Percentiles rank a stretch among this genome's conserved stretches.
phyloP scores from a whole-genome alignment of 371 early-diverging fungal genomes.

The Mortierella sp. region DNA sequence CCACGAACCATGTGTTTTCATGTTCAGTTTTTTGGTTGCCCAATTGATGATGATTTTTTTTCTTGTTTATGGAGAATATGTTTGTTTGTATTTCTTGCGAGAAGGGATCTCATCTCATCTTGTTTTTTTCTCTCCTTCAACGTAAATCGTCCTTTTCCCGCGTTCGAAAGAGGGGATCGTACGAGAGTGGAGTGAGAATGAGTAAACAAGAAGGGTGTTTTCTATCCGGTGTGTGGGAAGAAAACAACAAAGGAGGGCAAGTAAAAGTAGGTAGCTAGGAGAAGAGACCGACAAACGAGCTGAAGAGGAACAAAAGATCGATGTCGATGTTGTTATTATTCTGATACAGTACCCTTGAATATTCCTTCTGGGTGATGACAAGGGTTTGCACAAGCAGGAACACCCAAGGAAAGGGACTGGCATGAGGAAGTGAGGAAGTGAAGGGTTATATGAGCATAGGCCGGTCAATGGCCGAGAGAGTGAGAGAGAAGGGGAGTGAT shows the following conservation, averaged over 20 bases:
- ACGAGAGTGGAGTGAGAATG: background rate
- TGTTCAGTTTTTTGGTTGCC: background rate
- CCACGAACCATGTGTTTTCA: background rate
- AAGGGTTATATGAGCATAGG: background rate
- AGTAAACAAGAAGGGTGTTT: background rate
- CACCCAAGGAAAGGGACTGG: background rate
- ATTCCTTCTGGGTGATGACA: background rate
- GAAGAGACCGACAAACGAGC: background rate
- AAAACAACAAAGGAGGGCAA: background rate
- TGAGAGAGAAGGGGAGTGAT: background rate
- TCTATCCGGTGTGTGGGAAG: conserved; percentile 1
- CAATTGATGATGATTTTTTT: background rate
- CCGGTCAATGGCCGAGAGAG: background rate
- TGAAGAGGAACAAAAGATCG: background rate
- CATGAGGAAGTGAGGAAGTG: conserved; percentile 3
- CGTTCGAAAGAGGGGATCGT: background rate
- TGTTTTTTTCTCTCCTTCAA: background rate
- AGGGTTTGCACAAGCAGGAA: conserved; percentile 7
- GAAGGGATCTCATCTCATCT: conserved; percentile 9
- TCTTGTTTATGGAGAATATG: background rate
- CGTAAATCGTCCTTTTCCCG: background rate
- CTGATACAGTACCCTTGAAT: background rate
- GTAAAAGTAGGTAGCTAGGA: background rate
- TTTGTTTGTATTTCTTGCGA: background rate
- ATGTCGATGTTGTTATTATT: background rate